Evolutionary conservation across 768 basidiomycete genomes (phyloP).

Genomic region (Russula earlei): DNA sequence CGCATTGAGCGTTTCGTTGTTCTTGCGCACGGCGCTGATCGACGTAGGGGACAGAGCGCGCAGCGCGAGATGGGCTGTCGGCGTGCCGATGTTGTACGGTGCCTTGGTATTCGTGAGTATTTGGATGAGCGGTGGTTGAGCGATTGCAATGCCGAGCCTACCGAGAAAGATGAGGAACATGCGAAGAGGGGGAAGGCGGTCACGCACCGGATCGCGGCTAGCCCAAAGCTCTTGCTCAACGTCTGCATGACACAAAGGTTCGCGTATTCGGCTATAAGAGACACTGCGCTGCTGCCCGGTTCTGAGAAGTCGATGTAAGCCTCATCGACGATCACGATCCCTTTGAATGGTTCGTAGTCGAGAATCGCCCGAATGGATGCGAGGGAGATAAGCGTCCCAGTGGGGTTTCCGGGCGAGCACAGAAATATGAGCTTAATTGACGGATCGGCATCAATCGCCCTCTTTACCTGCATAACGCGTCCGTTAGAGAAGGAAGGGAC

Average conservation of each 20-base stretch:
- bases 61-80: constrained; percentile 74
- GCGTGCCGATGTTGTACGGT: constrained; percentile 92
- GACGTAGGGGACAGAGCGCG: constrained; percentile 65
- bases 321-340: constrained; percentile 91
- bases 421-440: constrained; percentile 87
- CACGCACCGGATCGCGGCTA: constrained; percentile 86
- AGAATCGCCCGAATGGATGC: constrained; percentile 57
- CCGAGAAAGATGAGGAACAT: background rate
- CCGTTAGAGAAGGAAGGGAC: background rate
- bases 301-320: constrained; percentile 94
- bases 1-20: constrained; percentile 46
- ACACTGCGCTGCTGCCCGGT: constrained; percentile 49
- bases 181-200: background rate
- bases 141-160: constrained; percentile 84
- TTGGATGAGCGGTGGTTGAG: constrained; percentile 84
- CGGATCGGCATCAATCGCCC: constrained; percentile 56
- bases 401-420: constrained; percentile 96
- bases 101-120: constrained; percentile 93
- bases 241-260: constrained; percentile 97
- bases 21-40: constrained; percentile 52
- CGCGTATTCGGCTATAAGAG: constrained; percentile 67
- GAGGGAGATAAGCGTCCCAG: constrained; percentile 78
- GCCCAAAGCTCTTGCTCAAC: constrained; percentile 89
- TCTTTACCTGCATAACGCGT: constrained; percentile 49
- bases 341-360: constrained; percentile 75